A percentile compares a stretch with the other conserved stretches of the same genome.
These are phyloP conservation scores for Cystobasidium onofrii DNA, from an alignment of 768 basidiomycete species.

Conservation along the genomic window DNA sequence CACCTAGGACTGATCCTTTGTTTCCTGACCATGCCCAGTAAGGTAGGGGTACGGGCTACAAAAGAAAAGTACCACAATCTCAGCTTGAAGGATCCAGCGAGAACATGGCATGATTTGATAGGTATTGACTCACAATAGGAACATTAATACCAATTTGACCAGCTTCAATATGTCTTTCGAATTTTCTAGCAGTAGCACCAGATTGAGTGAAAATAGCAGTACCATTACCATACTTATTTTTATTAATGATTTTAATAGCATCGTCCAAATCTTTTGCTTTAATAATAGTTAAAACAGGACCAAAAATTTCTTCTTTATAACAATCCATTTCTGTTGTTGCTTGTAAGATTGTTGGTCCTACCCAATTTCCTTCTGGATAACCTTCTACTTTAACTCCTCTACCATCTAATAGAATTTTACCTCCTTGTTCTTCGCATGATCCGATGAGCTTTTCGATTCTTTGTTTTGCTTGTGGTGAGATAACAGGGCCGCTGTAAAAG, in stretches of 20 bases:
- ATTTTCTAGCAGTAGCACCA: conserved; percentile 87
- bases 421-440: conserved; percentile 59
- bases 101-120: too few species aligned
- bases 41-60: conserved; percentile 66
- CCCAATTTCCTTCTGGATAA: conserved; percentile 84
- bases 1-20: conserved; percentile 52
- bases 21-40: conserved; percentile 89
- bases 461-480: conserved; percentile 65
- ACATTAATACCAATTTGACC: conserved; percentile 68
- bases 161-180: conserved; percentile 76
- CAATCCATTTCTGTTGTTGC: conserved; percentile 73
- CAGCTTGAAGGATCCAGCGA: neutral
- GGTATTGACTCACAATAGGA: conserved; percentile 25
- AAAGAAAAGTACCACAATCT: conserved; percentile 55
- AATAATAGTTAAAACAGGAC: conserved; percentile 73
- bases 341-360: conserved; percentile 85
- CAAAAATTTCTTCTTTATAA: conserved; percentile 90
- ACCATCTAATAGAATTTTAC: conserved; percentile 78
- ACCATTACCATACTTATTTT: conserved; percentile 77
- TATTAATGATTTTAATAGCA: conserved; percentile 79
- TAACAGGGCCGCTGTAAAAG: conserved; percentile 49
- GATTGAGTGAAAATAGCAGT: conserved; percentile 93
- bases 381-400: conserved; percentile 59
- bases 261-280: conserved; percentile 77
- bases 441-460: conserved; percentile 67